Percentiles rank a stretch among this genome's conserved stretches.
phyloP scores from a whole-genome alignment of 2,329 filamentous ascomycete genomes.

The Alternaria rosae region DNA sequence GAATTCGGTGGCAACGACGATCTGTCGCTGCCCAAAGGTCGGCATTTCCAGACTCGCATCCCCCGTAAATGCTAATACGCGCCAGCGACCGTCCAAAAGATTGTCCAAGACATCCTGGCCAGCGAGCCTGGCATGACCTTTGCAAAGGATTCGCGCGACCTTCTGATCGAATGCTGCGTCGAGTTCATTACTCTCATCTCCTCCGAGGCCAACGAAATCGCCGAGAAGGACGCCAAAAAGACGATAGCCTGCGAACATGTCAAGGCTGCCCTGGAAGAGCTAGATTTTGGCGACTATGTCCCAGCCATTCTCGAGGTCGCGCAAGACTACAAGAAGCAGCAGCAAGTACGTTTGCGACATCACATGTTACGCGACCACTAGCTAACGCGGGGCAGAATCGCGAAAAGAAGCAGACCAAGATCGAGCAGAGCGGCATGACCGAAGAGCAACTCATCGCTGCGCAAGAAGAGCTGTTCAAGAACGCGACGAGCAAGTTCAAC shows the following conservation, averaged over 20 bases:
- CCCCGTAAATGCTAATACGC: slow-evolving; percentile 19
- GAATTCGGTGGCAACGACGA: slow-evolving; percentile 55
- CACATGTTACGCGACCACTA: neutral
- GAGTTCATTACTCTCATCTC: slow-evolving; percentile 99
- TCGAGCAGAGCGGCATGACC: slow-evolving; percentile 90
- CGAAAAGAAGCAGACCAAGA: slow-evolving; percentile 97
- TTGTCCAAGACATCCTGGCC: slow-evolving; percentile 91
- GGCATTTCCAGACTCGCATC: slow-evolving; percentile 4
- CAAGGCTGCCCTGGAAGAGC: slow-evolving; percentile 88
- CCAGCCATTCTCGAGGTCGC: slow-evolving; percentile 86
- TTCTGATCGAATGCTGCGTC: slow-evolving; percentile 97
- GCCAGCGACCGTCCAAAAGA: slow-evolving; percentile 75
- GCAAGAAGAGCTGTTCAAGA: slow-evolving; percentile 90
- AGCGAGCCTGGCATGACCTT: slow-evolving; percentile 80
- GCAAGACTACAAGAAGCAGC: slow-evolving; percentile 87
- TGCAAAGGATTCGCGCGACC: slow-evolving; percentile 91
- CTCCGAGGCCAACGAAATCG: slow-evolving; percentile 98
- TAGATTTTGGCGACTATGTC: slow-evolving; percentile 93
- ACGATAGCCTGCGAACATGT: slow-evolving; percentile 99
- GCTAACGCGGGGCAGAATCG: slow-evolving; percentile 68
- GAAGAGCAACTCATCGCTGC: slow-evolving; percentile 88
- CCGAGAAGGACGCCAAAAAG: slow-evolving; percentile 98
- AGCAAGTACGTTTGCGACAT: slow-evolving; percentile 72
- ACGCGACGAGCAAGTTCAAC: slow-evolving; percentile 76
- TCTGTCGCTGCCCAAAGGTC: slow-evolving; percentile 53